These are phyloP conservation scores for Entonaema liquescens DNA, from an alignment of 495 filamentous ascomycete genomes.

Conservation along the genomic window DNA sequence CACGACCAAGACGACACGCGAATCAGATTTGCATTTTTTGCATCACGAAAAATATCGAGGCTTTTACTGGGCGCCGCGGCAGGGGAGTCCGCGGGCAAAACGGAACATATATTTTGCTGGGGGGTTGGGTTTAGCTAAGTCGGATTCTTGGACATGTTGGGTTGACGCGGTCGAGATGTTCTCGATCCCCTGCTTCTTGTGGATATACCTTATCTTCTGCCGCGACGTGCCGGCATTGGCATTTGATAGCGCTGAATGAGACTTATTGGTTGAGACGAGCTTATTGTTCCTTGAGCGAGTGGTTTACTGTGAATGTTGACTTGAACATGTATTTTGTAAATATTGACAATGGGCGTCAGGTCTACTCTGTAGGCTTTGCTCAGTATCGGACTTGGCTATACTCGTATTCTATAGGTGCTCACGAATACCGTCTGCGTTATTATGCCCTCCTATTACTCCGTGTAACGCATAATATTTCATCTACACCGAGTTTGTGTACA, in stretches of 20 bases:
- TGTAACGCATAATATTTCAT: too few species aligned
- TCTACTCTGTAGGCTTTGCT: too few species aligned
- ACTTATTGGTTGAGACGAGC: slow-evolving; percentile 14
- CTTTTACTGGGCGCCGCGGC: slow-evolving; percentile 22
- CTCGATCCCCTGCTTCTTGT: slow-evolving; percentile 17
- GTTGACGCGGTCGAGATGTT: slow-evolving; percentile 12
- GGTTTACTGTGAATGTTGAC: neutral
- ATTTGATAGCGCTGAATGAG: slow-evolving; percentile 29
- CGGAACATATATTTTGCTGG: slow-evolving; percentile 16
- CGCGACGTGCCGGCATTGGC: slow-evolving; percentile 11
- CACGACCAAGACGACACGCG: slow-evolving; percentile 40
- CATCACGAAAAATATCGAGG: slow-evolving; percentile 23
- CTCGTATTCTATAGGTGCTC: too few species aligned
- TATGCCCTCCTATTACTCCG: too few species aligned
- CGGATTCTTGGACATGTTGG: slow-evolving; percentile 20
- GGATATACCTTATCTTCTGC: slow-evolving; percentile 31
- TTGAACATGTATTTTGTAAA: neutral
- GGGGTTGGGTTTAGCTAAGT: neutral
- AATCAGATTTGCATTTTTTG: slow-evolving; percentile 34
- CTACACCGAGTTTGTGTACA: too few species aligned
- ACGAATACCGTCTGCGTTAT: too few species aligned
- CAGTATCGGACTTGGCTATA: too few species aligned
- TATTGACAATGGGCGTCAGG: neutral
- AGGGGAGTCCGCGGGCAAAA: slow-evolving; percentile 29
- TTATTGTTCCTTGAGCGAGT: neutral